Conservation (phyloP, 1,139 yeast species). For the Saccharomyces hybrid region DNA sequence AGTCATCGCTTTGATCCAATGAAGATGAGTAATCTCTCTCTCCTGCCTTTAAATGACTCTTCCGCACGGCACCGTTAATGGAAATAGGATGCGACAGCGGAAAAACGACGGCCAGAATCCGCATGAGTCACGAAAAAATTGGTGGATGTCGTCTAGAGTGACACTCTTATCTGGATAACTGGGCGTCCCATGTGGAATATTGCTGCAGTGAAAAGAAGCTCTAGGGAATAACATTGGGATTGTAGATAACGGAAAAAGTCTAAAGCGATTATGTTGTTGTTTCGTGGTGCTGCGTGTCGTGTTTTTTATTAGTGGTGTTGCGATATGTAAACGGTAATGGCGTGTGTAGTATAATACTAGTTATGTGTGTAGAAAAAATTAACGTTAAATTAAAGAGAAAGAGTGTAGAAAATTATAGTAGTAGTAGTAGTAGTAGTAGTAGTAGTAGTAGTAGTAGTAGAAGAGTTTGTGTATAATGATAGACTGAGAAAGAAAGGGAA, state of each 20-base stretch:
- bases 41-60: slow-evolving; percentile 1
- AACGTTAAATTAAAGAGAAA: not conserved
- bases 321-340: not conserved
- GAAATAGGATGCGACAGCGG: not conserved
- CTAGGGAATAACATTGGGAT: not conserved
- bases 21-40: slow-evolving; percentile 1
- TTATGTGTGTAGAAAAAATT: not conserved
- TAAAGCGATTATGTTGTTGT: not conserved
- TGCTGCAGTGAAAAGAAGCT: not conserved
- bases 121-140: not conserved
- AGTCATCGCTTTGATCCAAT: not conserved
- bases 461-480: slow-evolving; percentile 1
- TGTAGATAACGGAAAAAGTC: not conserved
- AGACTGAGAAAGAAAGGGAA: not conserved
- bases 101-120: not conserved
- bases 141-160: not conserved
- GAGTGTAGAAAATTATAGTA: not conserved
- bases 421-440: not conserved
- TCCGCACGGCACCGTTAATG: not conserved
- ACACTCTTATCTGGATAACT: not conserved
- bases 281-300: not conserved
- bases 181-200: not conserved
- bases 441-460: not conserved
- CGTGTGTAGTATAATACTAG: not conserved
- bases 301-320: not conserved